These are phyloP conservation scores for Amauroascus verrucosus DNA, from an alignment of 2,329 filamentous ascomycete genomes.

Conservation along the genomic window DNA sequence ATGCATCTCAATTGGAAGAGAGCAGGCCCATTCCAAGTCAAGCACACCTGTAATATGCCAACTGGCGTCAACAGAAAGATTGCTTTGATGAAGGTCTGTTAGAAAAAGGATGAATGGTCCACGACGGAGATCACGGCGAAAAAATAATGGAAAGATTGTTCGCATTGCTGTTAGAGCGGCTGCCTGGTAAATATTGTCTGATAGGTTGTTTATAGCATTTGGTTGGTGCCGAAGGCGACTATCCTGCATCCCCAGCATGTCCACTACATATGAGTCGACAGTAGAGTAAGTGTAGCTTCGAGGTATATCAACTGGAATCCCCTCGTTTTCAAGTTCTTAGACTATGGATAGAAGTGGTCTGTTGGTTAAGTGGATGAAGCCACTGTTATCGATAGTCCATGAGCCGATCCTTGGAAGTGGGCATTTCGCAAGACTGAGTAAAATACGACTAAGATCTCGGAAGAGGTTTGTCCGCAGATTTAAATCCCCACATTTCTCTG, in stretches of 20 bases:
- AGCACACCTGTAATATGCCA: slow-evolving; percentile 28
- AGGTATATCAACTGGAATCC: slow-evolving; percentile 22
- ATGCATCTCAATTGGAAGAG: slow-evolving; percentile 23
- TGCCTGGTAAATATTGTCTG: neutral
- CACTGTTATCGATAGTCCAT: slow-evolving; percentile 23
- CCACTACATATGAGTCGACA: slow-evolving; percentile 22
- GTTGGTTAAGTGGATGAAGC: slow-evolving; percentile 19
- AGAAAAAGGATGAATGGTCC: slow-evolving; percentile 28
- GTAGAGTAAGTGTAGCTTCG: slow-evolving; percentile 20
- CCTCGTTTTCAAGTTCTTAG: slow-evolving; percentile 22
- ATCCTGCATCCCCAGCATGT: slow-evolving; percentile 22
- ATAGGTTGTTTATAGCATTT: slow-evolving; percentile 17
- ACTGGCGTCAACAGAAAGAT: slow-evolving; percentile 29
- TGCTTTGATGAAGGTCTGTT: slow-evolving; percentile 24
- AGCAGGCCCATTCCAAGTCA: slow-evolving; percentile 28
- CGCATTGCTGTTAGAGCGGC: slow-evolving; percentile 21
- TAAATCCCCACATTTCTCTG: slow-evolving; percentile 11
- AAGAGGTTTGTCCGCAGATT: slow-evolving; percentile 20
- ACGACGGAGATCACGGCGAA: neutral
- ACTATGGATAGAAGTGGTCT: slow-evolving; percentile 23
- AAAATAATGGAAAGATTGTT: slow-evolving; percentile 1
- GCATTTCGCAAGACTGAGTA: slow-evolving; percentile 16
- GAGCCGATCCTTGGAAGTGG: slow-evolving; percentile 29
- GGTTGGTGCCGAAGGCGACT: slow-evolving; percentile 23
- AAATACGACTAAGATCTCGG: slow-evolving; percentile 16